These are phyloP conservation scores for Phaeoacremonium minimum DNA, from an alignment of 2,329 filamentous ascomycete species.

Conservation along the genomic window DNA sequence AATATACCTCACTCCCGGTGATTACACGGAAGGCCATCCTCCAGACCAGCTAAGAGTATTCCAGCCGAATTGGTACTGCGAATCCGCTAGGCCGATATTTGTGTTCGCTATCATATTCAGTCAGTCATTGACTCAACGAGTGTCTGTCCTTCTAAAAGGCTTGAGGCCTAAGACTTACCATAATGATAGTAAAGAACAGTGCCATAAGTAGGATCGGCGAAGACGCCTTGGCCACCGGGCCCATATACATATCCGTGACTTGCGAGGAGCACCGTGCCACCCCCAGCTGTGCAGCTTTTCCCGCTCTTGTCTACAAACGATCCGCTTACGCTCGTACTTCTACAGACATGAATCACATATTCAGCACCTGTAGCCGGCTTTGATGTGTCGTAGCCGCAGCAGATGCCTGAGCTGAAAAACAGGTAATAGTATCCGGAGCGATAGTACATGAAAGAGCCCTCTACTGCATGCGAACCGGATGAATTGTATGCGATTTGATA, in stretches of 20 bases:
- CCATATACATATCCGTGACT: conserved; percentile 56
- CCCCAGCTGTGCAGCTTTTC: conserved; percentile 45
- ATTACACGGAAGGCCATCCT: conserved; percentile 33
- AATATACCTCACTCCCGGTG: too few species aligned
- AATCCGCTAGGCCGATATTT: conserved; percentile 44
- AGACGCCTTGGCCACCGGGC: conserved; percentile 59
- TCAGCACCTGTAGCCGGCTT: conserved; percentile 53
- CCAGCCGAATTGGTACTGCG: conserved; percentile 39
- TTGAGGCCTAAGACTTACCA: conserved; percentile 12
- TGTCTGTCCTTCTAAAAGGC: not conserved
- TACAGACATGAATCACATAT: conserved; percentile 63
- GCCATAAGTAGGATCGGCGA: conserved; percentile 41
- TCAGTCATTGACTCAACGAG: conserved; percentile 12
- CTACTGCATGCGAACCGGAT: conserved; percentile 44
- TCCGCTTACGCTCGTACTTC: conserved; percentile 45
- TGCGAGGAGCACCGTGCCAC: conserved; percentile 54
- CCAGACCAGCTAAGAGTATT: conserved; percentile 34
- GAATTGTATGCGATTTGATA: conserved; percentile 51
- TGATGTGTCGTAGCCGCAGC: conserved; percentile 53
- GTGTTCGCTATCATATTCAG: conserved; percentile 35
- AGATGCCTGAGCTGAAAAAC: conserved; percentile 57
- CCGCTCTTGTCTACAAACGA: conserved; percentile 55
- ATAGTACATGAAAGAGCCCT: conserved; percentile 53
- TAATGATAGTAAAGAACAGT: conserved; percentile 62
- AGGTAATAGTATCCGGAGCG: conserved; percentile 58